phyloP scores from a whole-genome alignment of 1,284 basidiomycete genomes.

The Pseudozyma sp. region DNA sequence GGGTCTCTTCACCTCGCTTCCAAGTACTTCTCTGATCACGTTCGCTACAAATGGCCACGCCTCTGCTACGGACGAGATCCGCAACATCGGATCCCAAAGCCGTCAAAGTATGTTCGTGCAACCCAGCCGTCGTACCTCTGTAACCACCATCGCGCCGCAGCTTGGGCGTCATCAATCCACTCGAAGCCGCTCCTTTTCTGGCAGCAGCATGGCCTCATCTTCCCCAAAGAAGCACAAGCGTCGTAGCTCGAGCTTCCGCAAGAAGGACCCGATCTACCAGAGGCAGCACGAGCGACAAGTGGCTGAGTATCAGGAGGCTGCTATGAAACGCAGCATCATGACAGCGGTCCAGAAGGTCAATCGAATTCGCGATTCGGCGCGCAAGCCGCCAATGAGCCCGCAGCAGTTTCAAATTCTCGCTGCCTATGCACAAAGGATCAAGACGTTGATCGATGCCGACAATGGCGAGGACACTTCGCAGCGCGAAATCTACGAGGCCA shows the following conservation, averaged over 20 bases:
- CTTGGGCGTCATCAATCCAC: background rate
- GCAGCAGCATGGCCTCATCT: conserved; percentile 13
- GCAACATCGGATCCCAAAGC: conserved; percentile 28
- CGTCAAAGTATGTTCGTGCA: conserved; percentile 26
- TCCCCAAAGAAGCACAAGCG: background rate
- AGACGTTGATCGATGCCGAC: conserved; percentile 40
- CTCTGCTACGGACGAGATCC: conserved; percentile 26
- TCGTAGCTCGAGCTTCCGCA: conserved; percentile 10
- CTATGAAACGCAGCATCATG: conserved; percentile 6
- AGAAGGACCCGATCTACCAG: conserved; percentile 23
- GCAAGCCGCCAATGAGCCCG: background rate
- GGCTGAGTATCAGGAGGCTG: background rate
- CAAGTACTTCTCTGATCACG: background rate
- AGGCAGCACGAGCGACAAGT: conserved; percentile 17
- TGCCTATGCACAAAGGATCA: conserved; percentile 28
- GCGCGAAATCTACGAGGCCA: background rate
- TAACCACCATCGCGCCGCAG: conserved; percentile 11
- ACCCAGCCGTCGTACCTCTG: conserved; percentile 9
- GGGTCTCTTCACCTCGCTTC: background rate
- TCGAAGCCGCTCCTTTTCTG: conserved; percentile 16
- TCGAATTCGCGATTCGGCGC: background rate
- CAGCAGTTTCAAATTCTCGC: conserved; percentile 35
- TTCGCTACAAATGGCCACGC: background rate
- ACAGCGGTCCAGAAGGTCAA: conserved; percentile 15
- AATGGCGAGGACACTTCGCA: conserved; percentile 8